Evolutionary conservation across 305 asterid species (phyloP), one percentile per base, ranked within the genome.

Genomic region (Nicotiana rustica): DNA sequence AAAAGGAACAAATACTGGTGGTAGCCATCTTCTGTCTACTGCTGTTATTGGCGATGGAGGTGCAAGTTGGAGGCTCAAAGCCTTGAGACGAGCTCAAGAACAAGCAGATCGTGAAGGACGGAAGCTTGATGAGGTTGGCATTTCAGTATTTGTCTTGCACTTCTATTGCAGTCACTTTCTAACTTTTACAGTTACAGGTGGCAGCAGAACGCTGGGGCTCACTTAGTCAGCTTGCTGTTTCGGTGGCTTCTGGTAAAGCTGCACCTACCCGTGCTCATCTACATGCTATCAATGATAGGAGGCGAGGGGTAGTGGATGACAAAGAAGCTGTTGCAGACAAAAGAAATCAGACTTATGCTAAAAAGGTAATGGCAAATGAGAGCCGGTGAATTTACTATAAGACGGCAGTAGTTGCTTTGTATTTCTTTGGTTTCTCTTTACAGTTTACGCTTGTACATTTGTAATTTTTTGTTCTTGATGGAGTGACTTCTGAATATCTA

Each of bases 21-120:
- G 85, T 47, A 88, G 71, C 55, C 89, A 78, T 21, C 91, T 90
- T 70, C 56, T 90, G 82, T 94, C 98, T 59, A 79, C 88, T 21
- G 80, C 90, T 56, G 86, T 92, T 87, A 88, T 94, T 84, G 99
- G 99, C 29, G 99, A 96, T 92, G 99, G 99, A 76, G 99, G 99
- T 82, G 99, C 99, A 77, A 96, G 98, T 89, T 96, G 98, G 99
- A 90, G 99, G 91, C 95, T 92, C 66, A 96, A 94, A 91, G 97
- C 98, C 80, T 87, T 96, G 88, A 94, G 91, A 89, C 91, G 98
- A 83, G 90, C 99, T 73, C 88, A 93, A 86, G 98, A 96, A 88
- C 99, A 96, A 90, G 97, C 98, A 84, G 91, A 93, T 79, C 97
- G 98, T 49, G 99, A 94, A 84, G 98, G 98, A 60, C 90, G 92